These are phyloP conservation scores for Beauveria rudraprayagi DNA, from an alignment of 2,329 filamentous ascomycete genomes.

Conservation along the genomic window DNA sequence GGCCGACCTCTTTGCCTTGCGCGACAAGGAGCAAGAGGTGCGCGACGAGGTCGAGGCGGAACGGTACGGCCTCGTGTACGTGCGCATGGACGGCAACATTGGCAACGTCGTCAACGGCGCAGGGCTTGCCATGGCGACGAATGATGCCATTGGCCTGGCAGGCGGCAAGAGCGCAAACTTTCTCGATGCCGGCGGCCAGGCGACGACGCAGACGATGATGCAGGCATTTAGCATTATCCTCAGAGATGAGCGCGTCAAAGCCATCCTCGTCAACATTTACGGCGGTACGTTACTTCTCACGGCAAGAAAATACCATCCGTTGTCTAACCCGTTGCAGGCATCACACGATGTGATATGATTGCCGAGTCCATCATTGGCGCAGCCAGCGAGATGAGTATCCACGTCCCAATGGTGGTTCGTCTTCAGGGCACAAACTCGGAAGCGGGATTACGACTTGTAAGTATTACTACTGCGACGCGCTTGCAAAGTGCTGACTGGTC, in stretches of 20 bases:
- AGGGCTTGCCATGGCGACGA: slow-evolving; percentile 84
- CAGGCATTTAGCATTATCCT: slow-evolving; percentile 68
- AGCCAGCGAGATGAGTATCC: slow-evolving; percentile 28
- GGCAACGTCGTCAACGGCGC: slow-evolving; percentile 86
- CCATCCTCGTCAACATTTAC: slow-evolving; percentile 54
- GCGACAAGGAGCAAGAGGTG: slow-evolving; percentile 27
- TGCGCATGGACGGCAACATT: slow-evolving; percentile 55
- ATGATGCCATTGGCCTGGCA: slow-evolving; percentile 64
- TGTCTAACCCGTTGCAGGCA: slow-evolving; percentile 24
- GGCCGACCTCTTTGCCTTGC: slow-evolving; percentile 27
- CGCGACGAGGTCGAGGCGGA: slow-evolving; percentile 31
- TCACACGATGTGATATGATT: slow-evolving; percentile 43
- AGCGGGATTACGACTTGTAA: slow-evolving; percentile 31
- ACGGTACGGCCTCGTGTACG: slow-evolving; percentile 68
- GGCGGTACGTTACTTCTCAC: slow-evolving; percentile 22
- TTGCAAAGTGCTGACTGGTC: not conserved
- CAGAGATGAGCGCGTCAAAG: slow-evolving; percentile 61
- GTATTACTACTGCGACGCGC: slow-evolving; percentile 13
- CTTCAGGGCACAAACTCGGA: slow-evolving; percentile 40
- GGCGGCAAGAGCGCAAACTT: slow-evolving; percentile 73
- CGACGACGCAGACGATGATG: slow-evolving; percentile 73
- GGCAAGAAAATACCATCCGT: not conserved
- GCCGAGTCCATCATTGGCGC: slow-evolving; percentile 40
- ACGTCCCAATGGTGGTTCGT: slow-evolving; percentile 36
- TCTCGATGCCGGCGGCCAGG: slow-evolving; percentile 83